Conservation (phyloP, 2,329 filamentous ascomycete species). For the Colletotrichum sp. region DNA sequence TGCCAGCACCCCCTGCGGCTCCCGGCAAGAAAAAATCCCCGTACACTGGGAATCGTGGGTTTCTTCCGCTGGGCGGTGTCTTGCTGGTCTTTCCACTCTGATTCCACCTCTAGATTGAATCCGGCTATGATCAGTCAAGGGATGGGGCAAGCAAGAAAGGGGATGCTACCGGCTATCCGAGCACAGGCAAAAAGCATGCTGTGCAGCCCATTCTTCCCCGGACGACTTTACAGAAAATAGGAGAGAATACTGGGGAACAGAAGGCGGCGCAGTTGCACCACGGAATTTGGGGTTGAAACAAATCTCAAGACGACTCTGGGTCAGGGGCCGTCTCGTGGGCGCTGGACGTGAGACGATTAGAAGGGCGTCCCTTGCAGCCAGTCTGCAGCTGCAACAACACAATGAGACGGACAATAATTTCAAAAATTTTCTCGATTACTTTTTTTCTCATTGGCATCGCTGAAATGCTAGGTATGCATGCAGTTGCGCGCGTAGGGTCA, state of each 20-base stretch:
- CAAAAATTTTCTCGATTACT: not conserved
- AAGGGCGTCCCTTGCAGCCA: not conserved
- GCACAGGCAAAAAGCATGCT: not conserved
- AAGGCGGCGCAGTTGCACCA: not conserved
- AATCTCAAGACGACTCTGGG: not conserved
- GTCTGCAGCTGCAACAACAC: not conserved
- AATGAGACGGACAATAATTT: not conserved
- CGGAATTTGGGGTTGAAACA: constrained; percentile 1
- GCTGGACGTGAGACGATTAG: not conserved
- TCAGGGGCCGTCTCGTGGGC: not conserved
- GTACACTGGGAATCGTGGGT: not conserved
- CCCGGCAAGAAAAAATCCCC: not conserved
- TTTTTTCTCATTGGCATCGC: not conserved
- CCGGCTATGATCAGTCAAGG: not conserved
- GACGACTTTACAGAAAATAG: not conserved
- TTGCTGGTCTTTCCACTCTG: not conserved
- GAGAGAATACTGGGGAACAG: not conserved
- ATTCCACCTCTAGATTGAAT: not conserved
- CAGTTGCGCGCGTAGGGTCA: not conserved
- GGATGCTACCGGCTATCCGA: not conserved
- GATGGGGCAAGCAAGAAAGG: not conserved
- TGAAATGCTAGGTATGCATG: not conserved
- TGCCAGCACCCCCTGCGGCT: not conserved
- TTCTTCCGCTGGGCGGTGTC: constrained; percentile 1
- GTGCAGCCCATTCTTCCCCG: not conserved